Percentiles rank a stretch among this genome's conserved stretches.
These are phyloP conservation scores for Suillus subluteus DNA, from an alignment of 768 basidiomycete genomes.

Conservation along the genomic window DNA sequence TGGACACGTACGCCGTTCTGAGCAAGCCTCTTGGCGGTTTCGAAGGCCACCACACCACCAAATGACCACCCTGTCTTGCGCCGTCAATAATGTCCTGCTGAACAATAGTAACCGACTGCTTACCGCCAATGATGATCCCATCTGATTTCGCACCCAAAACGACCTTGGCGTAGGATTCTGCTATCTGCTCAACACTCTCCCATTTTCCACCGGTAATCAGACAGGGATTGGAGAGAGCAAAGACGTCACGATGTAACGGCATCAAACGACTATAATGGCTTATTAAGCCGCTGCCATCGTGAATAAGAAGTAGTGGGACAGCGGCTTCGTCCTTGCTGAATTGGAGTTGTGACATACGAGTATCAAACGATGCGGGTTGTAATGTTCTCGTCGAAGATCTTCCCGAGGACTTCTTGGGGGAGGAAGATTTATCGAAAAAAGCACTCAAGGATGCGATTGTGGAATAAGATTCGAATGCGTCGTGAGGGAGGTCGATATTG, in stretches of 20 bases:
- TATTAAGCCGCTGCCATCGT: slow-evolving; percentile 72
- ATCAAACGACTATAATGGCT: slow-evolving; percentile 52
- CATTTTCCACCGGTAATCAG: slow-evolving; percentile 50
- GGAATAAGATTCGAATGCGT: too few relatives aligned
- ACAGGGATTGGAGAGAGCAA: slow-evolving; percentile 62
- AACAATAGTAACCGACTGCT: slow-evolving; percentile 17
- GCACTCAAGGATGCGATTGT: slow-evolving; percentile 16
- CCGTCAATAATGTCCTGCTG: slow-evolving; percentile 14
- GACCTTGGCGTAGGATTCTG: slow-evolving; percentile 45
- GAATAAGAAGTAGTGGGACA: slow-evolving; percentile 63
- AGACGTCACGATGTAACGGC: slow-evolving; percentile 54
- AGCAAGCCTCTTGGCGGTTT: slow-evolving; percentile 55
- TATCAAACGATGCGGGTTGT: background rate
- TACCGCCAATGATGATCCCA: slow-evolving; percentile 15
- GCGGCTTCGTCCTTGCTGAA: slow-evolving; percentile 39
- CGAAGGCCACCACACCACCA: slow-evolving; percentile 74
- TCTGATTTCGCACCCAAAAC: slow-evolving; percentile 8
- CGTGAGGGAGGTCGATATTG: too few relatives aligned
- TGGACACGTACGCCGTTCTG: slow-evolving; percentile 44
- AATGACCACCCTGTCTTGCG: slow-evolving; percentile 70
- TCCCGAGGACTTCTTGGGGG: background rate
- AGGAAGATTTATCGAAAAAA: slow-evolving; percentile 2
- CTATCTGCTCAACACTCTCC: slow-evolving; percentile 56
- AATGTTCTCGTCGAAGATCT: background rate
- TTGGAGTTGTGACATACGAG: slow-evolving; percentile 13